A percentile compares a stretch with the other conserved stretches of the same genome.
phyloP scores from a whole-genome alignment of 768 basidiomycete genomes.

The Boletus speciosus region DNA sequence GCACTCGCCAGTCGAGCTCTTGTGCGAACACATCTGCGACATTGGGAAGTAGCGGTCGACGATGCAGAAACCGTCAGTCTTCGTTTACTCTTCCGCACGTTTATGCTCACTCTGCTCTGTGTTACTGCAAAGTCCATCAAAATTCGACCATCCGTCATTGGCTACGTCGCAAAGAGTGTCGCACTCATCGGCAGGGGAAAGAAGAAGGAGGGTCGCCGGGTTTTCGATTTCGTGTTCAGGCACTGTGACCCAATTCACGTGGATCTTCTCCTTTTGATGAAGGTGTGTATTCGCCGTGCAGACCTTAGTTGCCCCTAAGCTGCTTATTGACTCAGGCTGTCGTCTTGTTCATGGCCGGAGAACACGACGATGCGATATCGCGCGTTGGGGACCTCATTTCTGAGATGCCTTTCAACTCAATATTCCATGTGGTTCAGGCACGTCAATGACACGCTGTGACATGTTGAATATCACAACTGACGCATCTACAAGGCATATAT shows the following conservation, averaged over 20 bases:
- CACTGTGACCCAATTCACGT: background rate
- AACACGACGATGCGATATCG: background rate
- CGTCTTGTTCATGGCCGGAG: background rate
- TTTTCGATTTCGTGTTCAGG: constrained; percentile 4
- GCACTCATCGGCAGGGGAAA: background rate
- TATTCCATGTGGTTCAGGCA: constrained; percentile 1
- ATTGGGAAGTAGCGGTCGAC: background rate
- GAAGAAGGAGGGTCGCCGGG: background rate
- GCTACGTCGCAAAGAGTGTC: constrained; percentile 1
- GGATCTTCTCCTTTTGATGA: background rate
- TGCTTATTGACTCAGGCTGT: background rate
- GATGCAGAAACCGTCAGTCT: constrained; percentile 1
- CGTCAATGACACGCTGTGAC: background rate
- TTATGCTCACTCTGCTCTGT: background rate
- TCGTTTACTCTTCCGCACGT: background rate
- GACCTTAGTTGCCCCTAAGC: no score
- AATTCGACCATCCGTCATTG: background rate
- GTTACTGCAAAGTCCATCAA: background rate
- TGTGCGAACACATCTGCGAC: background rate
- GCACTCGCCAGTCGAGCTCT: background rate
- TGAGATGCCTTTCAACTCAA: background rate
- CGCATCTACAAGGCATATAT: background rate
- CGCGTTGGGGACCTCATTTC: background rate
- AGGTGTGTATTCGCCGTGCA: background rate
- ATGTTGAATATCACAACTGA: background rate